Evolutionary conservation across 352 stramenopile species (phyloP).

Genomic region (Pythium biforme): DNA sequence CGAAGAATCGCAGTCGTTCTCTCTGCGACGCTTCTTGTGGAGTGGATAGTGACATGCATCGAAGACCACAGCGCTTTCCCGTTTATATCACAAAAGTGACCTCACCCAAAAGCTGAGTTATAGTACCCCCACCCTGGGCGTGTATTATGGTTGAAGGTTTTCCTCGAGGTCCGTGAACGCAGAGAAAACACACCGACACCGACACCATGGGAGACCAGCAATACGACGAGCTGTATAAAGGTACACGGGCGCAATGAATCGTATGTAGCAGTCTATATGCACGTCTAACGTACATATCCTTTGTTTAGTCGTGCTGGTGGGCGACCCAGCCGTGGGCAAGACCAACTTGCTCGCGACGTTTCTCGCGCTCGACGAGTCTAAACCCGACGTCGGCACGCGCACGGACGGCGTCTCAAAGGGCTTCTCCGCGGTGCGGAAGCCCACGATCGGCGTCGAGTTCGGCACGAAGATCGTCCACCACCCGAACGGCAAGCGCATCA

Average conservation of each 20-base stretch:
- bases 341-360: constrained; percentile 88
- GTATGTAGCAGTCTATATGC: not conserved
- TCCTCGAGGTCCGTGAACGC: not conserved
- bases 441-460: constrained; percentile 83
- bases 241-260: constrained; percentile 17
- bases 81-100: too few relatives aligned
- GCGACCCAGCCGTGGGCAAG: constrained; percentile 88
- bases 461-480: constrained; percentile 77
- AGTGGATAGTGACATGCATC: too few relatives aligned
- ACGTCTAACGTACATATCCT: too few relatives aligned
- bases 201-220: constrained; percentile 42
- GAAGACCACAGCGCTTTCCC: not conserved
- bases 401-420: constrained; percentile 38
- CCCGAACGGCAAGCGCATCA: constrained; percentile 75
- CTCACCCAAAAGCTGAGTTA: too few relatives aligned
- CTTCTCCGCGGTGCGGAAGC: constrained; percentile 60
- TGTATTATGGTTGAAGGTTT: not conserved
- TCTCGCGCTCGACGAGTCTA: constrained; percentile 41
- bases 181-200: not conserved
- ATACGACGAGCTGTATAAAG: constrained; percentile 84
- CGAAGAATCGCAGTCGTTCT: too few relatives aligned
- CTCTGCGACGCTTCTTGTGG: too few relatives aligned
- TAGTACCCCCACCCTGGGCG: too few relatives aligned
- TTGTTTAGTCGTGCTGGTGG: constrained; percentile 80
- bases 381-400: constrained; percentile 19